Evolutionary conservation across 2,329 filamentous ascomycete genomes (phyloP), one percentile per base, ranked within the genome.

Genomic region (Diaporthe velutina): DNA sequence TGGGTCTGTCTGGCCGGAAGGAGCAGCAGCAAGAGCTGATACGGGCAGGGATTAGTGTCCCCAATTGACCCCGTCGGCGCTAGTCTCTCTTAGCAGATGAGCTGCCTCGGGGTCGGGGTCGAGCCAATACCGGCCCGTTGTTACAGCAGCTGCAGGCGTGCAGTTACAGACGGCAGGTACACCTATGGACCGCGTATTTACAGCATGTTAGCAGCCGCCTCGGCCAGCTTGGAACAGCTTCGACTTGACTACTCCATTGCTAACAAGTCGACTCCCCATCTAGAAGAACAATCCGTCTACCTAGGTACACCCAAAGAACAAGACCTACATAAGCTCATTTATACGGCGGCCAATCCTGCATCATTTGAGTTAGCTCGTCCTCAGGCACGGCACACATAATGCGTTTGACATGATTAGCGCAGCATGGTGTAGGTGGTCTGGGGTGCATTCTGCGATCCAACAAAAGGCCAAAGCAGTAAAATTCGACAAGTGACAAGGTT

Each of bases 321-420:
- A 28, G 30, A n/a, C 33, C 42, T n/a, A 28, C 30, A 40, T 13
- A 54, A 38, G 13, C 45, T 73, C 28, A 75, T 48, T 73, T 61
- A 22, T 75, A 75, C 42, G 61, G 70, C 19, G 74, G 74, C 74
- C 74, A 75, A 8, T 75, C 64, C 64, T 68, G 33, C 64, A 54
- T 33, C n/a, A 54, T 52, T n/a, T 2, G 9, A 30, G 33, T 68
- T 40, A 68, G 64, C 64, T 38, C 30, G 45, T 33, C 12, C 13
- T 67, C 30, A 50, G 45, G 19, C 42, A 13, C n/a, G 17, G 33
- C 55, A 12, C 30, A 35, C 15, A 12, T 7, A 33, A 33, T 35
- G 15, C 30, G 54, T n/a, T 28, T 52, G 13, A 25, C 25, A 54
- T 17, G 28, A 55, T 22, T 15, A 28, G 33, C 12, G 15, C 17